These are phyloP conservation scores for Pilaira anomala DNA, from an alignment of 192 early-diverging fungal species.

Conservation along the genomic window DNA sequence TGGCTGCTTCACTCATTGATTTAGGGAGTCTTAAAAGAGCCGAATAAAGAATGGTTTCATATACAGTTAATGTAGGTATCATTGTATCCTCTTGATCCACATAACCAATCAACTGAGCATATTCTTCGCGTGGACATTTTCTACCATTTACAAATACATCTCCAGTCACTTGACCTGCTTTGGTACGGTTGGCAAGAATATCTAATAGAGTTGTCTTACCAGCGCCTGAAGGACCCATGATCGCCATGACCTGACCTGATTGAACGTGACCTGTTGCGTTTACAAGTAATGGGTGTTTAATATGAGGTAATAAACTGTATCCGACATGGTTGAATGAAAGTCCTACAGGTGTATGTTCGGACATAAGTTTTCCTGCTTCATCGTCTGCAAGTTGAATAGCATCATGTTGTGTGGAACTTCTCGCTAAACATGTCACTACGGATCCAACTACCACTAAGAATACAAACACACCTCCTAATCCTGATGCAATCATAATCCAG, in stretches of 20 bases:
- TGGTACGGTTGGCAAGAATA: conserved; percentile 78
- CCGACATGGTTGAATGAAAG: conserved; percentile 60
- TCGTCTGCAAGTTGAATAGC: conserved; percentile 50
- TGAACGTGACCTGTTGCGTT: conserved; percentile 71
- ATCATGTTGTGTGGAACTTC: conserved; percentile 16
- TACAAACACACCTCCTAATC: conserved; percentile 35
- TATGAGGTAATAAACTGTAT: conserved; percentile 51
- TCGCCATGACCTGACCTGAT: conserved; percentile 87
- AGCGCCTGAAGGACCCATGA: conserved; percentile 90
- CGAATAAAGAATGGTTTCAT: conserved; percentile 83
- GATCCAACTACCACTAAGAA: conserved; percentile 30
- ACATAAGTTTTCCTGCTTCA: conserved; percentile 68
- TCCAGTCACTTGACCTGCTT: conserved; percentile 65
- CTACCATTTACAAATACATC: conserved; percentile 78
- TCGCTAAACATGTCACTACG: conserved; percentile 30
- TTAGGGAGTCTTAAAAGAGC: conserved; percentile 79
- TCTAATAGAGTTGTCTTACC: conserved; percentile 92
- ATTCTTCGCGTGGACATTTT: conserved; percentile 60
- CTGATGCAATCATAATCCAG: conserved; percentile 41
- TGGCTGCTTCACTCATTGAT: conserved; percentile 64
- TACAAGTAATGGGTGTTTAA: conserved; percentile 53
- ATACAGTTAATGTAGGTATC: conserved; percentile 61
- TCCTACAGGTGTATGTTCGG: conserved; percentile 64
- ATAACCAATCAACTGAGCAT: conserved; percentile 71
- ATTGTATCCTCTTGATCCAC: conserved; percentile 61